phyloP scores from a whole-genome alignment of 1,284 basidiomycete species.

The Stygiomarasmius scandens region DNA sequence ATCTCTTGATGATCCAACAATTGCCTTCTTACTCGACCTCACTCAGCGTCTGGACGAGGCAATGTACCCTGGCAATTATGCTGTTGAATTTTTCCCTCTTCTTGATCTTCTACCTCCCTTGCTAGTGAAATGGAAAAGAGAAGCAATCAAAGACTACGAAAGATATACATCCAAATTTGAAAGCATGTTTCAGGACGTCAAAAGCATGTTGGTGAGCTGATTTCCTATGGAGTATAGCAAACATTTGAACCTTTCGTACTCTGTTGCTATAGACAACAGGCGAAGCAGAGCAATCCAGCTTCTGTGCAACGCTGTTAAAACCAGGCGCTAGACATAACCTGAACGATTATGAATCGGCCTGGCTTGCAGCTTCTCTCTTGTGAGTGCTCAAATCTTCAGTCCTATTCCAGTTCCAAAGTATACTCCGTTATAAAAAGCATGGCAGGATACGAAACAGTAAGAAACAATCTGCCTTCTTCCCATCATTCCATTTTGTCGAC shows the following conservation, averaged over 20 bases:
- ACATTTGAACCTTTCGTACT: neutral
- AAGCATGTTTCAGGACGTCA: neutral
- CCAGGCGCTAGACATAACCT: neutral
- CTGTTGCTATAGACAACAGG: neutral
- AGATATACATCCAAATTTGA: neutral
- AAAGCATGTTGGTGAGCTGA: neutral
- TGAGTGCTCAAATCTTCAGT: too few species aligned
- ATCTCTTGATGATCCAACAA: neutral
- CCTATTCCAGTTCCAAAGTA: neutral
- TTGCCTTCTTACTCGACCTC: neutral
- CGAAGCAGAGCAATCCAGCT: constrained; percentile 3
- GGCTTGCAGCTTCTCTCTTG: constrained; percentile 7
- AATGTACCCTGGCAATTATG: constrained; percentile 7
- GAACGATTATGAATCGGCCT: constrained; percentile 1
- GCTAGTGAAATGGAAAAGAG: constrained; percentile 14
- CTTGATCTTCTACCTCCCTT: constrained; percentile 5
- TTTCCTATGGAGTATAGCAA: neutral
- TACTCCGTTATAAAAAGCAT: neutral
- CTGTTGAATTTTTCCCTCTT: constrained; percentile 11
- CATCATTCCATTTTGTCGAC: neutral
- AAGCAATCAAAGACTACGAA: neutral
- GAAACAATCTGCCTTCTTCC: neutral
- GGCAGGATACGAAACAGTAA: constrained; percentile 7
- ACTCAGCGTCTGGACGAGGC: constrained; percentile 1
- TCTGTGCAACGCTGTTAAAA: constrained; percentile 6